Evolutionary conservation across 2,329 filamentous ascomycete genomes (phyloP).

Genomic region (Magnaporthiopsis incrustans): DNA sequence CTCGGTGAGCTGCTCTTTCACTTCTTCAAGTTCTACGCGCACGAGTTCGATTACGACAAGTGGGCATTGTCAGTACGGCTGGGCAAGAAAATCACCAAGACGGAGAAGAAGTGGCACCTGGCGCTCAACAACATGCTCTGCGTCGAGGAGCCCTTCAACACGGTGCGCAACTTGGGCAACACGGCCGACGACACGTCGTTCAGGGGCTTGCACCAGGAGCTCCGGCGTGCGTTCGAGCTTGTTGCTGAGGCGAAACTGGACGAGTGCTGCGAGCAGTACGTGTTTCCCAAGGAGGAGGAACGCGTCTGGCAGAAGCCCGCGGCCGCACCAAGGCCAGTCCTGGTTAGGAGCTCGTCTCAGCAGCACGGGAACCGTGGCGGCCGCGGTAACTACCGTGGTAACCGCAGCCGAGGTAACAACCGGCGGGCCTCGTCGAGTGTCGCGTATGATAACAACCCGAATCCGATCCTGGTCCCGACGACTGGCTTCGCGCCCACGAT

Average conservation of each 20-base stretch:
- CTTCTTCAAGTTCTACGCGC: slow-evolving; percentile 91
- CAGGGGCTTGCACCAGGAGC: slow-evolving; percentile 79
- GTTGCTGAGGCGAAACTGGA: slow-evolving; percentile 71
- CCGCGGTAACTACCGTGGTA: slow-evolving; percentile 40
- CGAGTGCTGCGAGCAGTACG: slow-evolving; percentile 79
- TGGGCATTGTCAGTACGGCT: slow-evolving; percentile 77
- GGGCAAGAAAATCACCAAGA: slow-evolving; percentile 70
- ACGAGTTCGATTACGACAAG: slow-evolving; percentile 86
- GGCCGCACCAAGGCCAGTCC: slow-evolving; percentile 44
- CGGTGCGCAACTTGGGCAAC: slow-evolving; percentile 80
- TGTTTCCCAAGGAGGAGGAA: slow-evolving; percentile 78
- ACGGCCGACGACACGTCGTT: slow-evolving; percentile 95
- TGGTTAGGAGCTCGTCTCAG: slow-evolving; percentile 54
- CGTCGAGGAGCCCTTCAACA: slow-evolving; percentile 96
- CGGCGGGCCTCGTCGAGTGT: slow-evolving; percentile 46
- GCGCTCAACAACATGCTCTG: slow-evolving; percentile 76
- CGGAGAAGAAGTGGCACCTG: slow-evolving; percentile 82
- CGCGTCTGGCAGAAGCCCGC: slow-evolving; percentile 50
- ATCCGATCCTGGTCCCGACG: slow-evolving; percentile 30
- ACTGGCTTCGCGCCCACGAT: slow-evolving; percentile 30
- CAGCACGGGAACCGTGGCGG: slow-evolving; percentile 42
- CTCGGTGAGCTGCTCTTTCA: slow-evolving; percentile 83
- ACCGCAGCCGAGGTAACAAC: slow-evolving; percentile 24
- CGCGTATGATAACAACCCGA: slow-evolving; percentile 37
- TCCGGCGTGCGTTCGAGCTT: slow-evolving; percentile 79